Evolutionary conservation across 2,329 filamentous ascomycete species (phyloP), one percentile per base, ranked within the genome.

Genomic region (Penicillium sp.): DNA sequence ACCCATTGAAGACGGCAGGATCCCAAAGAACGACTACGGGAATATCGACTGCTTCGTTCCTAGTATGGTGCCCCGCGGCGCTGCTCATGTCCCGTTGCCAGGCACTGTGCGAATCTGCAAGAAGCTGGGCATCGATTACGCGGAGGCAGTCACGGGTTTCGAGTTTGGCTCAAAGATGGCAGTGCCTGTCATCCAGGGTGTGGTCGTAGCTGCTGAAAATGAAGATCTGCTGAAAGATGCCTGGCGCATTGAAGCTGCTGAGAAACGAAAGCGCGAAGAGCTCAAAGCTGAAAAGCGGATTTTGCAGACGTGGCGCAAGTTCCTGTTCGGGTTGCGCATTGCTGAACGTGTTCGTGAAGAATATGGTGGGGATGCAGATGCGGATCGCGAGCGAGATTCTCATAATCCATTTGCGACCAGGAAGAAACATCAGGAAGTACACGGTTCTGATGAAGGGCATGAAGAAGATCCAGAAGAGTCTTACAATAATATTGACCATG

Each of bases 31-130:
- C 59, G 82, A 84, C 28, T 98, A 91, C 59, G 91, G 91, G 7
- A 98, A 98, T 57, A 97, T 98, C 51, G 93, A 98, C 65, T 81
- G 95, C 44, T 98, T 95, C 65, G 90, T 87, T 0, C 85, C 89
- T 31, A 89, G 88, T 52, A 97, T 98, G 93, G 84, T 94, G 22
- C 93, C 93, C 0, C 69, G 72, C 32, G 91, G 93, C 0, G 90
- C 90, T 2, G 79, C 86, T 0, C 93, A 98, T 64, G 77, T 97
- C 1, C 89, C 89, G 0, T 83, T 84, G 44, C 81, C 85, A 37
- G 88, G 88, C 0, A 85, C 84, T 0, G 82, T 85, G 26, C 83
- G 84, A 39, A 80, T 96, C 1, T 96, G 91, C 67, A 89, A 87
- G 64, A 84, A 86, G 51, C 74, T 98, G 0, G 81, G 82, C 3